Evolutionary conservation across 2,329 filamentous ascomycete genomes (phyloP), one percentile per base, ranked within the genome.

Genomic region (Xylaria sp.): DNA sequence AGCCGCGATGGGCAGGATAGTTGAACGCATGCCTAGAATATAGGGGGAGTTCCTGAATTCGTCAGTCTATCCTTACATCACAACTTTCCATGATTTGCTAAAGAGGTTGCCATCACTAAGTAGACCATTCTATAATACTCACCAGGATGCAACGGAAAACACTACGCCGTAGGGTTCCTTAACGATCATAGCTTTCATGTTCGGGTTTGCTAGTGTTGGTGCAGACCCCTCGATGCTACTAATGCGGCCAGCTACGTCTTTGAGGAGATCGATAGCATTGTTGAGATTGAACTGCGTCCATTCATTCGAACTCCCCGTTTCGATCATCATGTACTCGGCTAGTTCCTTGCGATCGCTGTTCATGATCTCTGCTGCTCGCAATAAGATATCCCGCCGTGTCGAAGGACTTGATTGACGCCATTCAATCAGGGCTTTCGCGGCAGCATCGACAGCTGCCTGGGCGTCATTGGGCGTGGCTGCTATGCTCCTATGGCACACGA

Each of bases 131-230:
- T 26, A 51, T 31, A 3, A 26, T 17, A 44, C 81, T 74, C 82
- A 93, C 93, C 93, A 97, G 9, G 93, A 92, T 2, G 91, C 92
- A 78, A 97, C 93, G 3, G 88, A 89, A n/a, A 96, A 81, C 15
- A 94, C 85, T 6, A 95, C 93, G 1, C 93, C 93, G 74, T 88
- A 93, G 0, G 93, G 93, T 79, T 94, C 91, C 77, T 89, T 90
- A 68, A 90, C 80, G 4, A 51, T n/a, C 48, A 51, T 31, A n/a
- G 48, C 23, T 31, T 31, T 51, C 48, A 51, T 83, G 0, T 84
- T 85, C 48, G 87, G 82, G 15, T 86, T 74, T 4, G 72, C 66
- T 1, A 78, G 71, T 10, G 76, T 73, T 3, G 81, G 80, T n/a
- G 63, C 65, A 36, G 82, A 76, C 40, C 72, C 76, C 4, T 79